A percentile compares a stretch with the other conserved stretches of the same genome.
Conservation (phyloP, 805 yeast species). For the Tetrapisispora nanseiensis region DNA sequence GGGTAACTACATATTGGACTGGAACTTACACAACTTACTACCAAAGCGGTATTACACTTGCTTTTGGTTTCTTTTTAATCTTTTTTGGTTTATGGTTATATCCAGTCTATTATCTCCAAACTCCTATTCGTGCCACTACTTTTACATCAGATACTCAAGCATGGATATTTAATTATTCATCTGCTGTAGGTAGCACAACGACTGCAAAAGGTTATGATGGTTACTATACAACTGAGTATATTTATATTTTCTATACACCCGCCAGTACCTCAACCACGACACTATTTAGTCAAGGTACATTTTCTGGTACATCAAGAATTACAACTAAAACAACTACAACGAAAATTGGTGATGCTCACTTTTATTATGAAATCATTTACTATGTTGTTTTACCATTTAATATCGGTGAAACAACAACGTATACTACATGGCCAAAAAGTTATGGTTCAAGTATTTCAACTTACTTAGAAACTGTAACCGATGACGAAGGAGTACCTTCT, state of each 20-base stretch:
- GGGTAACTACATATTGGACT: too few species aligned
- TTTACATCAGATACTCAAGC: neutral
- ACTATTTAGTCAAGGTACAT: neutral
- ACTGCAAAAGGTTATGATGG: neutral
- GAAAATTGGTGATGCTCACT: neutral
- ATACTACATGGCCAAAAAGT: neutral
- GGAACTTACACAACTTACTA: too few species aligned
- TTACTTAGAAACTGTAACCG: neutral
- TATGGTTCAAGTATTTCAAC: neutral
- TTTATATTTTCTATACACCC: constrained; percentile 1
- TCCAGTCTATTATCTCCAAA: too few species aligned
- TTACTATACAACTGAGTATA: neutral
- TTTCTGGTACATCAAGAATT: neutral
- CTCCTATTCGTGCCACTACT: too few species aligned
- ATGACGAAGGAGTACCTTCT: neutral
- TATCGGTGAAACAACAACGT: neutral
- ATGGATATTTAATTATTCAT: too few species aligned
- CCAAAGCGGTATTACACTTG: too few species aligned
- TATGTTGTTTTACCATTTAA: neutral
- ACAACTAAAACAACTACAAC: neutral
- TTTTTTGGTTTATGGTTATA: too few species aligned
- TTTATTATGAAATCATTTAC: neutral
- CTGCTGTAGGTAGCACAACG: too few species aligned
- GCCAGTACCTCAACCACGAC: neutral
- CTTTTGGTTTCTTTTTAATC: too few species aligned